Evolutionary conservation across 2,329 filamentous ascomycete species (phyloP).

Genomic region (Xylariales sp.): DNA sequence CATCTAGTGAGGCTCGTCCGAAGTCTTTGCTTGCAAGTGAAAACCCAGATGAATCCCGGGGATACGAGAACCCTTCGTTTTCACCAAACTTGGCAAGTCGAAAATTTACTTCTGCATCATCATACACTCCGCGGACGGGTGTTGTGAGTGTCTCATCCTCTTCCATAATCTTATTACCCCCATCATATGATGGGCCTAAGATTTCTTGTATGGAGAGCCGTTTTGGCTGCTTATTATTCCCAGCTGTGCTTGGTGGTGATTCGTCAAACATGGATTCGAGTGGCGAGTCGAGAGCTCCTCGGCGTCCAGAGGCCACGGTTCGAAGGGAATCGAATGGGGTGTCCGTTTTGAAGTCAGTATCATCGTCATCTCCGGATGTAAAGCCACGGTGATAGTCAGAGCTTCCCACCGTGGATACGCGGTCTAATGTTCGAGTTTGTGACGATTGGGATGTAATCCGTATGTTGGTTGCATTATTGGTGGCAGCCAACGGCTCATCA

Average conservation of each 20-base stretch:
- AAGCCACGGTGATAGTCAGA: constrained; percentile 67
- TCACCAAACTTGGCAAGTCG: constrained; percentile 14
- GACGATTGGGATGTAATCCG: constrained; percentile 23
- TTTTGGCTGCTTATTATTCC: constrained; percentile 45
- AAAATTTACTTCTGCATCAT: constrained; percentile 21
- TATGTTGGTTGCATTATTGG: constrained; percentile 12
- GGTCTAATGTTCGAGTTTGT: constrained; percentile 37
- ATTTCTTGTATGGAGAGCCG: constrained; percentile 57
- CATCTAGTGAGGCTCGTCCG: constrained; percentile 51
- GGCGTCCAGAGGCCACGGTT: constrained; percentile 63
- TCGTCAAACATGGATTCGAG: constrained; percentile 80
- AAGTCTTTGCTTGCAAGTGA: constrained; percentile 35
- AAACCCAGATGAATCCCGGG: constrained; percentile 23
- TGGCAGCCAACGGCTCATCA: constrained; percentile 12
- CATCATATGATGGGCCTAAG: constrained; percentile 50
- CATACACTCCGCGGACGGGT: constrained; percentile 37
- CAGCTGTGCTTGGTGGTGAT: constrained; percentile 58
- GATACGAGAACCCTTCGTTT: constrained; percentile 16
- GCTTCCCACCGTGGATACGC: constrained; percentile 61
- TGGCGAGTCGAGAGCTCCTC: constrained; percentile 64
- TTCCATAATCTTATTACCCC: constrained; percentile 54
- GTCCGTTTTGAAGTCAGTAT: constrained; percentile 75
- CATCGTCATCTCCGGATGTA: constrained; percentile 68
- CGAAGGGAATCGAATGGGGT: constrained; percentile 73
- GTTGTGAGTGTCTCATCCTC: constrained; percentile 56